Percentiles rank a stretch among this genome's conserved stretches.
phyloP scores from a whole-genome alignment of 2,329 filamentous ascomycete species.

The Aaosphaeria arxii region DNA sequence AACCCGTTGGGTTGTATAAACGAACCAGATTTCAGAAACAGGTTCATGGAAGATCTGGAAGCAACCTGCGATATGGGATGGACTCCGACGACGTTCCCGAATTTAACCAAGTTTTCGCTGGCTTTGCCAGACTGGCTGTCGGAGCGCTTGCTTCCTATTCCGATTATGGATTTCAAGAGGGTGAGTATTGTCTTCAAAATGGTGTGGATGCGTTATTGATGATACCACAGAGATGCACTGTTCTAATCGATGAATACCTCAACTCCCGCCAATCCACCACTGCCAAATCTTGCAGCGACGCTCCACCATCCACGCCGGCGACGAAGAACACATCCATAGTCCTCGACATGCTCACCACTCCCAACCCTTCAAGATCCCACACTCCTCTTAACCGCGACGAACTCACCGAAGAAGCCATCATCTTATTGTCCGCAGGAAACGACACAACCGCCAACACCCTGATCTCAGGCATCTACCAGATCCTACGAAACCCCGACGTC shows the following conservation, averaged over 20 bases:
- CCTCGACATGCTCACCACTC: too few relatives aligned
- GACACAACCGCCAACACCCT: not conserved
- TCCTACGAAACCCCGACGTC: not conserved
- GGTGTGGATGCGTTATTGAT: not conserved
- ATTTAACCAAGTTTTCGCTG: not conserved
- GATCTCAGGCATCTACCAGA: not conserved
- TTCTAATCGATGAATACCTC: too few relatives aligned
- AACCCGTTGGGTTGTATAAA: constrained; percentile 6
- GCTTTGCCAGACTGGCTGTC: not conserved
- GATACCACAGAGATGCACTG: not conserved
- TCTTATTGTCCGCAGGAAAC: not conserved
- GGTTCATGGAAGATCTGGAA: constrained; percentile 3
- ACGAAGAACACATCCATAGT: too few relatives aligned
- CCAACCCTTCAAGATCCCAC: not conserved
- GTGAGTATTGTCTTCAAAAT: not conserved
- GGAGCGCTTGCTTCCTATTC: not conserved
- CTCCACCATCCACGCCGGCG: too few relatives aligned
- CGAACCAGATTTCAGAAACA: constrained; percentile 5
- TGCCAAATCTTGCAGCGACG: too few relatives aligned
- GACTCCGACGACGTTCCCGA: not conserved
- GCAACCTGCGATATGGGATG: not conserved
- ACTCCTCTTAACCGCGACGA: not conserved
- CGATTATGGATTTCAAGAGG: not conserved
- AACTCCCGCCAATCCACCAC: too few relatives aligned
- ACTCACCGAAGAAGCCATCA: not conserved